Percentiles rank a stretch among this genome's conserved stretches.
phyloP scores from a whole-genome alignment of 2,329 filamentous ascomycete species.

The Phyllosticta citrichinensis region DNA sequence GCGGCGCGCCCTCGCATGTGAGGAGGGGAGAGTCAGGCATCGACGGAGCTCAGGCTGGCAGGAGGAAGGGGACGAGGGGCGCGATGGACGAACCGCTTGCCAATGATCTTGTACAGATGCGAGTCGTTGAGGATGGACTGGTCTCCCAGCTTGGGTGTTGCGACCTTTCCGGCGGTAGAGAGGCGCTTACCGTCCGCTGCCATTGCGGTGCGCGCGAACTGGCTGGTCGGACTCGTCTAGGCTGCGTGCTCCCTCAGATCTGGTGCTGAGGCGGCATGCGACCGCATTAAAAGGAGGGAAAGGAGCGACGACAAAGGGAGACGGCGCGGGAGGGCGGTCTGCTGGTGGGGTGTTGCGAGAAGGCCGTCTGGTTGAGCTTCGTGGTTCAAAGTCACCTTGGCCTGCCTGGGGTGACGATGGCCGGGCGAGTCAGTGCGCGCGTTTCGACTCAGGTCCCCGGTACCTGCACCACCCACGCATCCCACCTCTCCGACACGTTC shows the following conservation, averaged over 20 bases:
- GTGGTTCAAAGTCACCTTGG: conserved; percentile 9
- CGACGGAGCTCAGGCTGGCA: not conserved
- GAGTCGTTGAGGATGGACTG: conserved; percentile 11
- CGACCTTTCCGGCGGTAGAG: conserved; percentile 43
- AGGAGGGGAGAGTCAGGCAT: not conserved
- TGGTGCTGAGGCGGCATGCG: conserved; percentile 20
- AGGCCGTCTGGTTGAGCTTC: conserved; percentile 7
- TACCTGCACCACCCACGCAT: not conserved
- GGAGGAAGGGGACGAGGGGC: not conserved
- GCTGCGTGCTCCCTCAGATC: conserved; percentile 11
- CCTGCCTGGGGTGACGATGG: conserved; percentile 1
- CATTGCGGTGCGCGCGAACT: conserved; percentile 28
- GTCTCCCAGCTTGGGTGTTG: conserved; percentile 37
- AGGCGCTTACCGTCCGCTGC: conserved; percentile 48
- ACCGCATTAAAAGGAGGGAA: conserved; percentile 25
- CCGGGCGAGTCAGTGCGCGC: conserved; percentile 8
- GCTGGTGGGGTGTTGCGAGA: conserved; percentile 5
- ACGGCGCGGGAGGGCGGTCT: conserved; percentile 15
- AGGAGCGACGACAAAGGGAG: conserved; percentile 30
- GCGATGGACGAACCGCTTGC: conserved; percentile 44
- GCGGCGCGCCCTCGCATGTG: not conserved
- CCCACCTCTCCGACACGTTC: not conserved
- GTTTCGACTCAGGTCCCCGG: not conserved
- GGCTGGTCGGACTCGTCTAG: conserved; percentile 7
- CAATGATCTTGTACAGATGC: conserved; percentile 48